A percentile compares a stretch with the other conserved stretches of the same genome.
Conservation (phyloP, 352 stramenopile species). For the Phytopythium ostracodes region DNA sequence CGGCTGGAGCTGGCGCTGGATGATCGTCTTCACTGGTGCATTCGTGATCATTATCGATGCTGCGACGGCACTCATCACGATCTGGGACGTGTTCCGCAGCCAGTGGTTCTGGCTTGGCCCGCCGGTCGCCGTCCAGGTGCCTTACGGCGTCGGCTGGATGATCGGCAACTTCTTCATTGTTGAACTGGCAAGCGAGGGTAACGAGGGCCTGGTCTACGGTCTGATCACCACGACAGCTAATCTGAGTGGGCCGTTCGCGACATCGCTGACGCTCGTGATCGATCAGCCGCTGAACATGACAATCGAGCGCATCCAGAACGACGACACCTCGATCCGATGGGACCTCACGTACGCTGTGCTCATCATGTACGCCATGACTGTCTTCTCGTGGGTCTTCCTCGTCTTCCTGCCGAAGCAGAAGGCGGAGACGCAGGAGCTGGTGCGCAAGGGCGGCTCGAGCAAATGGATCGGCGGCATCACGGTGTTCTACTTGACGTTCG, state of each 20-base stretch:
- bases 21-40: no score
- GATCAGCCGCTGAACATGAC: constrained; percentile 27
- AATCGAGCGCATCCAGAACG: constrained; percentile 20
- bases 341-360: constrained; percentile 36
- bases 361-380: constrained; percentile 33
- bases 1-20: no score
- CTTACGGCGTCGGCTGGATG: constrained; percentile 32
- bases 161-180: constrained; percentile 40
- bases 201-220: constrained; percentile 37
- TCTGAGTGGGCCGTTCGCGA: constrained; percentile 23
- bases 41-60: no score
- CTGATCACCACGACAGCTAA: constrained; percentile 36
- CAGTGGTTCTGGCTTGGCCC: no score
- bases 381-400: no score
- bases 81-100: no score
- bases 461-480: constrained; percentile 27
- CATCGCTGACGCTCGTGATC: constrained; percentile 24
- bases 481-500: constrained; percentile 25
- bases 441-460: constrained; percentile 23
- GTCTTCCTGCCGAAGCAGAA: constrained; percentile 34
- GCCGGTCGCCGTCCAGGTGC: no score
- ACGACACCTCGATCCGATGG: constrained; percentile 23
- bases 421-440: constrained; percentile 23
- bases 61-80: no score
- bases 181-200: constrained; percentile 33